phyloP scores from a whole-genome alignment of 257 asterid species.

The Ligustrum vulgare region DNA sequence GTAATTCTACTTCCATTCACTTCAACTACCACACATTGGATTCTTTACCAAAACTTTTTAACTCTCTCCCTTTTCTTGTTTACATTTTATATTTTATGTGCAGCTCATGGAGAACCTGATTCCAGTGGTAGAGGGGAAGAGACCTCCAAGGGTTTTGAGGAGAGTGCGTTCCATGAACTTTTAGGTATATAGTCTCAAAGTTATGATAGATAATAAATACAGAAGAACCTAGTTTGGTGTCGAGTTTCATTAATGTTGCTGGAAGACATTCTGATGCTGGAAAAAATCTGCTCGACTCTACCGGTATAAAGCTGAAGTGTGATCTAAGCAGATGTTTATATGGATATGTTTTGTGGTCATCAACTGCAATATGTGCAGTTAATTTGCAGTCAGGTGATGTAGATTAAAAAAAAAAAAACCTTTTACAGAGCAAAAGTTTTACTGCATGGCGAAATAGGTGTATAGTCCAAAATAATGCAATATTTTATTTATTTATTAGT shows the following conservation, averaged over 20 bases:
- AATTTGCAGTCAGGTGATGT: conserved; percentile 27
- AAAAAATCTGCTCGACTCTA: not conserved
- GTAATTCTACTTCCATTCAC: no score
- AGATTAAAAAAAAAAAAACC: not conserved
- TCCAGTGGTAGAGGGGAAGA: conserved; percentile 55
- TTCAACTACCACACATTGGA: no score
- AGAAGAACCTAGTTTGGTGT: conserved; percentile 12
- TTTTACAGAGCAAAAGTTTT: not conserved
- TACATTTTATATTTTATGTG: not conserved
- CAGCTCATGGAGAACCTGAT: conserved; percentile 66
- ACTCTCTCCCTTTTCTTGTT: not conserved
- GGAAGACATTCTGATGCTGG: conserved; percentile 21
- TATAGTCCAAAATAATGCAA: no score
- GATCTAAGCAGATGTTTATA: not conserved
- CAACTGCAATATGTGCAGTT: not conserved
- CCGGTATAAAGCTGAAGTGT: not conserved
- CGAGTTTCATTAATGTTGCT: conserved; percentile 17
- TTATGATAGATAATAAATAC: conserved; percentile 1
- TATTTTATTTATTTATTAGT: no score
- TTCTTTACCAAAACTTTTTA: no score
- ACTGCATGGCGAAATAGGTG: not conserved
- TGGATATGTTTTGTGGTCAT: not conserved
- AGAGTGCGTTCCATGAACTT: conserved; percentile 51
- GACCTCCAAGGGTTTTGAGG: conserved; percentile 48
- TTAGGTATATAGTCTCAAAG: conserved; percentile 35